phyloP scores from a whole-genome alignment of 768 basidiomycete genomes.

The Psilocybe cyanescens region DNA sequence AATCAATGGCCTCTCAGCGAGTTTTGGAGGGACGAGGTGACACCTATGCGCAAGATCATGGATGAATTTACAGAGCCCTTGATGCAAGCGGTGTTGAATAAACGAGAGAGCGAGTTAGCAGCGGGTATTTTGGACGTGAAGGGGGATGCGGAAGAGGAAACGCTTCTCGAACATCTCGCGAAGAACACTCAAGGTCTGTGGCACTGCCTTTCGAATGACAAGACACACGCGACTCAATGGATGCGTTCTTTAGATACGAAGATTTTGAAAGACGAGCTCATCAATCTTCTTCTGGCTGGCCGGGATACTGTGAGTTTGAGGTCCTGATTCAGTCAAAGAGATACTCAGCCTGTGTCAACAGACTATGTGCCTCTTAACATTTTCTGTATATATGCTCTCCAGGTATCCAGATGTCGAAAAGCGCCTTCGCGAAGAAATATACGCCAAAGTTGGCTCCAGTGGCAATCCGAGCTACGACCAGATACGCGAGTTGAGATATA shows the following conservation, averaged over 20 bases:
- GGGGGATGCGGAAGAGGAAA: constrained; percentile 43
- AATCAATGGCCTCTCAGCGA: constrained; percentile 41
- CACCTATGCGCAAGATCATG: constrained; percentile 46
- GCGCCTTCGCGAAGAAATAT: constrained; percentile 43
- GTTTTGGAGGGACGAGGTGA: constrained; percentile 51
- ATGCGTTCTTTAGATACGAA: constrained; percentile 23
- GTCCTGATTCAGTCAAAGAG: neutral
- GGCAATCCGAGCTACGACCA: constrained; percentile 44
- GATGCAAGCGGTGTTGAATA: constrained; percentile 45
- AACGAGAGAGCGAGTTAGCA: constrained; percentile 27
- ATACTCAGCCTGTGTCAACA: constrained; percentile 9
- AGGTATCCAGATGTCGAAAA: constrained; percentile 40
- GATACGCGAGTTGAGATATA: constrained; percentile 48
- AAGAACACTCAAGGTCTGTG: constrained; percentile 52
- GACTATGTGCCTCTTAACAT: constrained; percentile 45
- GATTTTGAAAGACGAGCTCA: constrained; percentile 45
- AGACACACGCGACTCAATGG: neutral
- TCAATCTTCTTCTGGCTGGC: constrained; percentile 63
- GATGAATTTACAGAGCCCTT: constrained; percentile 54
- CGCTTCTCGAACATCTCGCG: constrained; percentile 52
- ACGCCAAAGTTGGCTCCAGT: constrained; percentile 36
- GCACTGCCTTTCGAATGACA: neutral
- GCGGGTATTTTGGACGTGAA: constrained; percentile 4
- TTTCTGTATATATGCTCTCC: constrained; percentile 46
- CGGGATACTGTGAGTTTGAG: constrained; percentile 50